These are phyloP conservation scores for Erodium trifolium DNA, from an alignment of 441 rosid species.

Conservation along the genomic window DNA sequence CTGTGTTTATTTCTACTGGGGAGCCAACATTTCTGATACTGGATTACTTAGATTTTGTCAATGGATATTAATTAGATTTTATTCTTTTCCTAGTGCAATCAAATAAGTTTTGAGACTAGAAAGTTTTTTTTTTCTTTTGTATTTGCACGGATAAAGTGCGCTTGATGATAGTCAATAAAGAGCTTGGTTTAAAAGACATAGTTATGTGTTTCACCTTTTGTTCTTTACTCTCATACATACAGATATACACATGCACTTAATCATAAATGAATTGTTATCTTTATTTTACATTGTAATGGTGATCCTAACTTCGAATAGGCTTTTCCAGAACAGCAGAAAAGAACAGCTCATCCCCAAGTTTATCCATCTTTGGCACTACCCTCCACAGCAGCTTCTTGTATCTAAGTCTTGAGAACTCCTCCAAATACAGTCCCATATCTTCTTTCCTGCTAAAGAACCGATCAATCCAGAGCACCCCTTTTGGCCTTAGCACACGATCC, in stretches of 20 bases:
- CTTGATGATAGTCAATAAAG: neutral
- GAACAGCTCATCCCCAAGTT: slow-evolving; percentile 36
- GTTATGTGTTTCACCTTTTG: neutral
- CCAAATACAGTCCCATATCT: slow-evolving; percentile 31
- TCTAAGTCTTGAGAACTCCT: slow-evolving; percentile 35
- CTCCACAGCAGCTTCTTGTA: slow-evolving; percentile 43
- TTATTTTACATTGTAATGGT: too few species aligned
- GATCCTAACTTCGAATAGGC: slow-evolving; percentile 17
- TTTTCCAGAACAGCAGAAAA: slow-evolving; percentile 50
- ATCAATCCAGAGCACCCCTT: slow-evolving; percentile 46
- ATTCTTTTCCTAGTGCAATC: neutral
- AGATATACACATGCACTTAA: too few species aligned
- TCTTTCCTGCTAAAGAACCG: slow-evolving; percentile 43
- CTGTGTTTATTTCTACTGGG: too few species aligned
- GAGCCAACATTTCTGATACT: neutral
- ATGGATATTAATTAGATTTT: neutral
- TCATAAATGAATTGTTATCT: too few species aligned
- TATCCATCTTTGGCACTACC: slow-evolving; percentile 41
- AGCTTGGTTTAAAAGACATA: slow-evolving; percentile 1
- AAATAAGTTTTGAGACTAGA: neutral
- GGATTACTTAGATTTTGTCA: neutral
- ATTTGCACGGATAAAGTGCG: neutral
- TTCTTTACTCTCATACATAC: neutral
- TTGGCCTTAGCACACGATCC: slow-evolving; percentile 40
- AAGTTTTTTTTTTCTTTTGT: neutral